Evolutionary conservation across 2,329 filamentous ascomycete species (phyloP), one percentile per base, ranked within the genome.

Genomic region (Teratosphaeriaceae sp.): DNA sequence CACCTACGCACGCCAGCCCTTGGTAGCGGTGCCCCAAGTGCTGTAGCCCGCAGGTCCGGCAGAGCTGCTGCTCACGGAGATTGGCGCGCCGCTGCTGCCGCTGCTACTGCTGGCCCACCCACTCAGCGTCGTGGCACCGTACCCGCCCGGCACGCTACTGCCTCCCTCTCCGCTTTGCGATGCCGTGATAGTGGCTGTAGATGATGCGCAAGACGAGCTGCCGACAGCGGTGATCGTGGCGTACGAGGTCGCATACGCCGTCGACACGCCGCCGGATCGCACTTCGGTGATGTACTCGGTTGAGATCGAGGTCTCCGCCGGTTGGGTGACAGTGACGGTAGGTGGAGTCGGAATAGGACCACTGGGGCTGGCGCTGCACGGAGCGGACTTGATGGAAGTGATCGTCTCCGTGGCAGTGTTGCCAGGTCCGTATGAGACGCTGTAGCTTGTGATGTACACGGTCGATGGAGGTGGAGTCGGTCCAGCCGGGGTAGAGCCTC

Each of bases 351-450:
- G 20, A 22, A 36, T 36, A 20, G 33, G 33, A 8, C 33, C 33
- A 36, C 6, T 8, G 6, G 33, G 33, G 33, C 33, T 36, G 20
- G 33, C 33, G 33, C 33, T 36, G 33, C 33, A 36, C 4, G 33
- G 20, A 4, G 33, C 33, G 20, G 33, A 31, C n/a, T 31, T n/a
- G 9, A n/a, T 31, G 23, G 23, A 26, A 12, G 12, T 12, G 29
- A 31, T 15, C 3, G 31, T 38, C 9, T 20, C 21, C 5, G 31
- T 38, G 20, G n/a, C 19, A 3, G 35, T 38, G 7, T 18, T 19
- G 11, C 35, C 35, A 23, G 35, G 9, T n/a, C 35, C 35, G 16
- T 18, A 7, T 18, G 35, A 38, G 18, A 38, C 35, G 22, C 35
- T 38, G 35, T 38, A 38, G 19, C 12, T 15, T 5, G 35, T 38